A percentile compares a stretch with the other conserved stretches of the same genome.
Conservation (phyloP, 1,139 yeast species). For the Saccharomyces hybrid region DNA sequence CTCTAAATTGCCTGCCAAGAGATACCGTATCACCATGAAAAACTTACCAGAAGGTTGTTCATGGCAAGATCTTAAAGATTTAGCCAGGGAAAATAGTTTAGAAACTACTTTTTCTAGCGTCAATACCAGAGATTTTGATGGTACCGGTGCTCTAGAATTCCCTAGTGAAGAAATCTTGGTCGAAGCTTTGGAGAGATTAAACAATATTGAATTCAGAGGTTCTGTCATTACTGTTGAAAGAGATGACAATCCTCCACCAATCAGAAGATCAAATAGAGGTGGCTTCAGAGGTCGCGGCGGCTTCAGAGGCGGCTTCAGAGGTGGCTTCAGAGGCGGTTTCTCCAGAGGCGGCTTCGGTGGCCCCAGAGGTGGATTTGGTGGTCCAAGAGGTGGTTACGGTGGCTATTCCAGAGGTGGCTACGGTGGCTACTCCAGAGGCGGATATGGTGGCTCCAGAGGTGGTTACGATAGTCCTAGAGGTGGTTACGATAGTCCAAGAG, state of each 20-base stretch:
- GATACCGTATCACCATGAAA: constrained; percentile 60
- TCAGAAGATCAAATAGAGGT: constrained; percentile 45
- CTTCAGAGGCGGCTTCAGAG: constrained; percentile 38
- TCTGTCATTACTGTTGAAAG: constrained; percentile 59
- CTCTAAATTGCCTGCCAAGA: constrained; percentile 63
- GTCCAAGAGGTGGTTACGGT: constrained; percentile 31
- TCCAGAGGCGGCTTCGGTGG: constrained; percentile 29
- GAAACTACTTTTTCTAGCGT: constrained; percentile 70
- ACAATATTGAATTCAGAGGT: constrained; percentile 68
- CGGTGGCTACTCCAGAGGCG: constrained; percentile 30
- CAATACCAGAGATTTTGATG: constrained; percentile 56
- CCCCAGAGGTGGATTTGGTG: constrained; percentile 28
- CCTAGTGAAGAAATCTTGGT: constrained; percentile 65
- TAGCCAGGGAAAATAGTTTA: constrained; percentile 59
- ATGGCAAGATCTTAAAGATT: constrained; percentile 82
- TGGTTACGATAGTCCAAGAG: constrained; percentile 27
- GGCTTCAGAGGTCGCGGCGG: constrained; percentile 41
- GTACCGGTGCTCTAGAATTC: constrained; percentile 74
- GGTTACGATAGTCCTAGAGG: constrained; percentile 33
- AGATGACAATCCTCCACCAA: constrained; percentile 70
- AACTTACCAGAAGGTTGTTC: constrained; percentile 69
- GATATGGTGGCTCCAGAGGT: constrained; percentile 32
- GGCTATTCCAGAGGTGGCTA: constrained; percentile 28
- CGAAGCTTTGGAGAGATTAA: constrained; percentile 58
- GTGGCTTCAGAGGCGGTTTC: constrained; percentile 34